Percentiles rank a stretch among this genome's conserved stretches.
phyloP scores from a whole-genome alignment of 768 basidiomycete genomes.

The Ramaria sp. region DNA sequence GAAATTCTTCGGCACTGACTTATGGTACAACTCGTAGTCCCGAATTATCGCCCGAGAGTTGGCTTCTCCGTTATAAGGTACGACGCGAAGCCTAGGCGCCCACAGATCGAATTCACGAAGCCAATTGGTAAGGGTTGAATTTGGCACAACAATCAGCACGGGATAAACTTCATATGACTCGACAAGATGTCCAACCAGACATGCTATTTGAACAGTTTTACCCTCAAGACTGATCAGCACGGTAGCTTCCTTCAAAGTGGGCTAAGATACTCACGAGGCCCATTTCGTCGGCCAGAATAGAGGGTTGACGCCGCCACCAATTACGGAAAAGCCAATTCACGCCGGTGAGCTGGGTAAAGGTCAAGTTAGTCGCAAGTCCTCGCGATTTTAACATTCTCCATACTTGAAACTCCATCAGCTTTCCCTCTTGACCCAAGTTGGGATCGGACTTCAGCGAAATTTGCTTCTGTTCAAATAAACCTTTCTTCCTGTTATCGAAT shows the following conservation, averaged over 20 bases:
- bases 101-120: conserved; percentile 83
- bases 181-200: conserved; percentile 64
- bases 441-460: conserved; percentile 41
- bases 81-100: conserved; percentile 65
- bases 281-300: conserved; percentile 97
- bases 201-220: conserved; percentile 86
- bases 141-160: conserved; percentile 86
- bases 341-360: conserved; percentile 48
- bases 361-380: conserved; percentile 5
- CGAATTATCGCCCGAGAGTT: conserved; percentile 73
- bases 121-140: conserved; percentile 95
- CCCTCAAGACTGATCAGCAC: conserved; percentile 34
- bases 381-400: conserved; percentile 5
- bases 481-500: conserved; percentile 44
- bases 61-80: conserved; percentile 78
- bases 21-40: conserved; percentile 70
- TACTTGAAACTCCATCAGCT: conserved; percentile 78
- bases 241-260: neutral
- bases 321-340: conserved; percentile 81
- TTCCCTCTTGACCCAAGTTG: conserved; percentile 51
- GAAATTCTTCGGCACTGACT: conserved; percentile 22
- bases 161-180: conserved; percentile 55
- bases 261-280: conserved; percentile 48
- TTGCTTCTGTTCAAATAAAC: conserved; percentile 38
- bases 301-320: conserved; percentile 79